Conservation (phyloP, 1,139 yeast genomes). For the Blastobotrys serpentis region DNA sequence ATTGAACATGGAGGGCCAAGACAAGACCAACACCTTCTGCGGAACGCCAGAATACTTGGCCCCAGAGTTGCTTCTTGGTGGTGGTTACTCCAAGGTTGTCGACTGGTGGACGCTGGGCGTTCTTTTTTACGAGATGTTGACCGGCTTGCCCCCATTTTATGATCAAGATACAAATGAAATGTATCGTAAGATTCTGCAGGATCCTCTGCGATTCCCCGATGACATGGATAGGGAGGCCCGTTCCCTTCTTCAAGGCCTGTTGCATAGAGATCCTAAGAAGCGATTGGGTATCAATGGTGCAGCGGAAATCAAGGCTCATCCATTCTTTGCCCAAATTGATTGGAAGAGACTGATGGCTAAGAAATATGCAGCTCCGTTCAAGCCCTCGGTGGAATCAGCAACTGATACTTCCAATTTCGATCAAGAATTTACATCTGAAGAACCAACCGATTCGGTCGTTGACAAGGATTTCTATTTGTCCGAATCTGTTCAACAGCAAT, state of each 20-base stretch:
- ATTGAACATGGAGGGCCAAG: constrained; percentile 84
- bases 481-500: constrained; percentile 91
- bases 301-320: constrained; percentile 76
- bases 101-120: constrained; percentile 99
- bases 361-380: constrained; percentile 92
- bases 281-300: constrained; percentile 83
- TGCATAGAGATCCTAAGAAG: constrained; percentile 80
- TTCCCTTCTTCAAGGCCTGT: constrained; percentile 69
- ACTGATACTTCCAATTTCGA: constrained; percentile 92
- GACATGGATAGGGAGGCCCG: constrained; percentile 88
- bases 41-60: constrained; percentile 97
- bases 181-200: constrained; percentile 90
- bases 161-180: constrained; percentile 92
- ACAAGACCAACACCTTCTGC: constrained; percentile 90
- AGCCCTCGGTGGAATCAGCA: constrained; percentile 85
- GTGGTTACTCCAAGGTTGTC: constrained; percentile 92
- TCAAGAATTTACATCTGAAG: constrained; percentile 86
- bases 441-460: constrained; percentile 93
- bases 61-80: constrained; percentile 86
- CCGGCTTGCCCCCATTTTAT: constrained; percentile 94
- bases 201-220: constrained; percentile 84
- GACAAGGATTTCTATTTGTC: constrained; percentile 62
- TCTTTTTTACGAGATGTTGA: constrained; percentile 88
- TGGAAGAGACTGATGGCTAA: constrained; percentile 84
- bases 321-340: constrained; percentile 86